Evolutionary conservation across 352 stramenopile species (phyloP), one percentile per base, ranked within the genome.

Genomic region (Phytophthora citrophthora): DNA sequence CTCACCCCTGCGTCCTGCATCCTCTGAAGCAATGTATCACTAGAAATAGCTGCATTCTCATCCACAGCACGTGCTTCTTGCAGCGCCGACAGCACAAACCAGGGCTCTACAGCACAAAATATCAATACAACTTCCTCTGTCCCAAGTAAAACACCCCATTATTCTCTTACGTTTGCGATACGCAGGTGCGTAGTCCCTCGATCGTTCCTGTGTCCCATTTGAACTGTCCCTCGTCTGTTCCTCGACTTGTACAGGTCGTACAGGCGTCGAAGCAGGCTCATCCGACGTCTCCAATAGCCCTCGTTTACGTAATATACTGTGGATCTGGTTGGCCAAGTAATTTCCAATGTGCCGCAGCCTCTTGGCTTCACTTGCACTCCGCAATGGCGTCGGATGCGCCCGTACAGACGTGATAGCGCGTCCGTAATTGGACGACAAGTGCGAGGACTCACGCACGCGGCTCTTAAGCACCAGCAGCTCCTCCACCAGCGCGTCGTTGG

Each of bases 301-400:
- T 36, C 79, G 60, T 50, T 79, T 88, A n/a, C 80, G 61, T 16
- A 95, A 57, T 39, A 94, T 88, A 13, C 78, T 64, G 46, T 94
- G 81, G 54, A 95, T 93, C 64, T 94, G 83, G 68, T 93, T 93
- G 45, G 83, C 83, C 56, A 95, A 78, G 72, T 93, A 95, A 64
- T 93, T 95, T 68, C 88, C 88, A 16, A 95, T 83, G 60, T 91
- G 77, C 38, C 70, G 65, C 32, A 95, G 70, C 57, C 78, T 61
- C 60, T 89, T 92, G 60, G 88, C 88, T 52, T 94, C 71, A 2
- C 56, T 54, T 5, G 67, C 86, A 39, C 71, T 84, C 23, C 67
- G 70, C 31, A 95, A 70, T 10, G 58, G 54, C 49, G 72, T 59
- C 0, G 59, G 44, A 49, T 89, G 71, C 40, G 77, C 63, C 48